A percentile compares a stretch with the other conserved stretches of the same genome.
These are phyloP conservation scores for Colletotrichum sp. DNA, from an alignment of 2,329 filamentous ascomycete species.

Conservation along the genomic window DNA sequence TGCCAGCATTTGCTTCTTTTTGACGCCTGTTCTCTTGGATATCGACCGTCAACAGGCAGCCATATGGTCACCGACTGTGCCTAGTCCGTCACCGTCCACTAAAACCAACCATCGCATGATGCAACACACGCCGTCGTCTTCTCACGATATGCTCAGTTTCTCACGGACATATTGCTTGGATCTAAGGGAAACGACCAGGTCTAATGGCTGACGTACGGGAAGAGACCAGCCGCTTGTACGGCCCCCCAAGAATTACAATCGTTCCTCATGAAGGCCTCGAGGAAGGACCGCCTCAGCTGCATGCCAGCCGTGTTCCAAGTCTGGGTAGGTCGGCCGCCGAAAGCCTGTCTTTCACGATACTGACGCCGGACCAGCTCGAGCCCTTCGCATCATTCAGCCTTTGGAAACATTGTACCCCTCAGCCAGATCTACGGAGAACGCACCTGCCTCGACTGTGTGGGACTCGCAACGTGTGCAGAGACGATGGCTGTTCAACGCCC, in stretches of 20 bases:
- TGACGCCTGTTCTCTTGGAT: neutral
- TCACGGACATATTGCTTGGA: conserved; percentile 8
- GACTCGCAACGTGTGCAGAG: conserved; percentile 34
- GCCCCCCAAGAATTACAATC: conserved; percentile 21
- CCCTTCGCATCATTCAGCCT: conserved; percentile 7
- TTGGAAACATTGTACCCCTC: conserved; percentile 4
- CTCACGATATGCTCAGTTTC: conserved; percentile 19
- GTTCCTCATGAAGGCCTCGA: conserved; percentile 14
- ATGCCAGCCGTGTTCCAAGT: conserved; percentile 13
- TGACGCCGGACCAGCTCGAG: neutral
- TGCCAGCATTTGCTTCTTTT: neutral
- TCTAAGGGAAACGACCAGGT: conserved; percentile 9
- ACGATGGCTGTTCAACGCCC: conserved; percentile 55
- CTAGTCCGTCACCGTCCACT: neutral
- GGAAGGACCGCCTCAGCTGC: conserved; percentile 19
- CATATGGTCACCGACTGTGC: neutral
- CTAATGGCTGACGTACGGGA: conserved; percentile 21
- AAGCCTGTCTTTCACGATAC: neutral
- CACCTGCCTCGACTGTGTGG: neutral
- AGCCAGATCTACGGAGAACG: neutral
- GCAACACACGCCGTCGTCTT: conserved; percentile 10
- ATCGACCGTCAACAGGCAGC: neutral
- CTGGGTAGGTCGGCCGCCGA: neutral
- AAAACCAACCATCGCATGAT: conserved; percentile 9
- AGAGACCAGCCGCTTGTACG: conserved; percentile 20